phyloP scores from a whole-genome alignment of 2,329 filamentous ascomycete species.

The Trichoderma sp. region DNA sequence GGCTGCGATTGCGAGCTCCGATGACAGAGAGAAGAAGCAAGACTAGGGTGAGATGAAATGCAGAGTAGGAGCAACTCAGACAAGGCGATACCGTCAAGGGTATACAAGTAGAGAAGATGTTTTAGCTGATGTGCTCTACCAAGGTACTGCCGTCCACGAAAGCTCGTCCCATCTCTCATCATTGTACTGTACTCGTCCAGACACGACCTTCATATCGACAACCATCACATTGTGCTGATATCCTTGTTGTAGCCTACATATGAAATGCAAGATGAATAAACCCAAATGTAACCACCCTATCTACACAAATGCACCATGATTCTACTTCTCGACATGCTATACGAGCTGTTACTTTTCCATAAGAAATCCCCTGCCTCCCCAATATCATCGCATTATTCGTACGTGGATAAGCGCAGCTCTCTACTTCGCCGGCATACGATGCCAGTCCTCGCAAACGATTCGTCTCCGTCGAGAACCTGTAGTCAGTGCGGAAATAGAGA shows the following conservation, averaged over 20 bases:
- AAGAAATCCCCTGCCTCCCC: not conserved
- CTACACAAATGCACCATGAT: slow-evolving; percentile 17
- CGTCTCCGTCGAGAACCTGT: not conserved
- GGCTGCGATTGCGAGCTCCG: slow-evolving; percentile 35
- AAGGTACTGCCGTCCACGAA: not conserved
- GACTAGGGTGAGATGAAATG: slow-evolving; percentile 33
- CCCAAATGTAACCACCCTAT: slow-evolving; percentile 22
- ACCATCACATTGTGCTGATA: slow-evolving; percentile 4
- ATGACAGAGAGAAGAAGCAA: slow-evolving; percentile 44
- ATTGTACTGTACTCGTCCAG: not conserved
- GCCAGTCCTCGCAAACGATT: slow-evolving; percentile 3
- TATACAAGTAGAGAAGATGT: no score
- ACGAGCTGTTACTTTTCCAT: not conserved
- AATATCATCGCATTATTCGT: not conserved
- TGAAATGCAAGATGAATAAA: slow-evolving; percentile 15
- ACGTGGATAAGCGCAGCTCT: slow-evolving; percentile 1
- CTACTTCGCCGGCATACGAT: not conserved
- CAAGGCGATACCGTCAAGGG: not conserved
- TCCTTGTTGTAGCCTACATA: slow-evolving; percentile 1
- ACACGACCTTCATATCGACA: not conserved
- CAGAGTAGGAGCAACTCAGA: not conserved
- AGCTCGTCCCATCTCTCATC: not conserved
- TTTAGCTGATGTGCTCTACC: no score
- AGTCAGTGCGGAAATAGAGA: not conserved
- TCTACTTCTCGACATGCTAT: slow-evolving; percentile 5